A percentile compares a stretch with the other conserved stretches of the same genome.
Conservation (phyloP, 148 eudicot species). For the Amaranthus cruentus region DNA sequence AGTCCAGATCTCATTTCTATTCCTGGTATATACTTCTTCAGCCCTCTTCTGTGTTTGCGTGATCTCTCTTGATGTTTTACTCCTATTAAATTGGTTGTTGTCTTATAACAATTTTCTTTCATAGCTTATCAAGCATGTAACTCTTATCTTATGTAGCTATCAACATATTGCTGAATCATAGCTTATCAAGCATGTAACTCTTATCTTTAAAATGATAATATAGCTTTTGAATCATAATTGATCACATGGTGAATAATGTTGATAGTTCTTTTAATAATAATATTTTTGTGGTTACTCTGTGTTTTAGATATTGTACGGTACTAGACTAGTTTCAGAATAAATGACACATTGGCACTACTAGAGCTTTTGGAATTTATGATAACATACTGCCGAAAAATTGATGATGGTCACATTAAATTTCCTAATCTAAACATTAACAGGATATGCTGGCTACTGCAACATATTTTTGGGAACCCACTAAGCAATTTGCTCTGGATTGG, state of each 20-base stretch:
- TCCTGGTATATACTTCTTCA: conserved; percentile 52
- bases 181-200: not conserved
- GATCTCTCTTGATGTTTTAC: not conserved
- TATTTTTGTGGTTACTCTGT: not conserved
- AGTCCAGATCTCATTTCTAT: conserved; percentile 97
- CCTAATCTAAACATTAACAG: not conserved
- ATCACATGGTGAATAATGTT: not conserved
- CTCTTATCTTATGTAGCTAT: not conserved
- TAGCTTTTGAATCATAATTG: not conserved
- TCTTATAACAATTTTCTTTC: not conserved
- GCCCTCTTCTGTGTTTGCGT: not conserved
- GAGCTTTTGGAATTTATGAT: not conserved
- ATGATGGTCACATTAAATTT: not conserved
- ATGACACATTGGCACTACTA: not conserved
- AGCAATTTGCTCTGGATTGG: no score
- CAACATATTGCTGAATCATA: not conserved
- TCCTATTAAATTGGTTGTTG: not conserved
- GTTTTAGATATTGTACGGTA: not conserved
- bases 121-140: not conserved
- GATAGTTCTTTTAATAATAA: not conserved
- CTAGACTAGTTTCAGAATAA: not conserved
- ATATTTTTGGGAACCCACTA: no score
- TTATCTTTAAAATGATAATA: not conserved
- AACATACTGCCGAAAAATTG: not conserved
- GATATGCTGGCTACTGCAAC: not conserved